Base-by-base conservation (phyloP, 208 protist genomes). In the Naegleria fowleri region DNA sequence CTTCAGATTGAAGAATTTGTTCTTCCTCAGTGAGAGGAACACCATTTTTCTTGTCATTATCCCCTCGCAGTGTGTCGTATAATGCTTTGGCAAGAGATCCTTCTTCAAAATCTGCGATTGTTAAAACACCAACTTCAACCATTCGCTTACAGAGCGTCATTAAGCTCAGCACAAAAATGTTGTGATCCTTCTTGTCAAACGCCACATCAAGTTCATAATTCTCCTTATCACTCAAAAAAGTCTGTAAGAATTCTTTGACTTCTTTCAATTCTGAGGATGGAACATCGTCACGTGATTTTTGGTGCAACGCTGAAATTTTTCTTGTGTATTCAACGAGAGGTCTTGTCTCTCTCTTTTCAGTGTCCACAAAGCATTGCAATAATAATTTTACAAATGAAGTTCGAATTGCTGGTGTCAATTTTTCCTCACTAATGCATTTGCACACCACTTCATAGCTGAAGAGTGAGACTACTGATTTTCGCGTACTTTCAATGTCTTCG, bases 111-210 rank as follows among this genome's bases (percentile, higher is more conserved):
- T 79, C 67, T 25, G 9, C 25, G 4, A 79, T 13, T 43, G 79
- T 40, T 33, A 41, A 51, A 86, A 86, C 38, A n/a, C 83, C 83
- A 51, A 86, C 41, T 86, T 86, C 39, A 25, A 86, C 22, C 83
- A 86, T 51, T 41, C 11, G 41, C 16, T 33, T 41, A 48, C 83
- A 86, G 5, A 85, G 9, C 1, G 0, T 43, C 22, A 43, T 25
- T 7, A 85, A 13, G 15, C 5, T n/a, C 13, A 85, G 19, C n/a
- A n/a, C n/a, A 36, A 79, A 79, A 33, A 36, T 79, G 67, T 79
- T 79, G 29, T 36, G 16, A 7, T 79, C 67, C 29, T 36, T 79
- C 67, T 79, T 36, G 11, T 67, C 55, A 29, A 67, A 67, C 6
- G 67, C 19, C 16, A 79, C 29, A 29, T 79, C 29, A 11, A 79